Evolutionary conservation across 805 yeast genomes (phyloP), one percentile per base, ranked within the genome.

Genomic region (Teunomyces barrocoloradensis): DNA sequence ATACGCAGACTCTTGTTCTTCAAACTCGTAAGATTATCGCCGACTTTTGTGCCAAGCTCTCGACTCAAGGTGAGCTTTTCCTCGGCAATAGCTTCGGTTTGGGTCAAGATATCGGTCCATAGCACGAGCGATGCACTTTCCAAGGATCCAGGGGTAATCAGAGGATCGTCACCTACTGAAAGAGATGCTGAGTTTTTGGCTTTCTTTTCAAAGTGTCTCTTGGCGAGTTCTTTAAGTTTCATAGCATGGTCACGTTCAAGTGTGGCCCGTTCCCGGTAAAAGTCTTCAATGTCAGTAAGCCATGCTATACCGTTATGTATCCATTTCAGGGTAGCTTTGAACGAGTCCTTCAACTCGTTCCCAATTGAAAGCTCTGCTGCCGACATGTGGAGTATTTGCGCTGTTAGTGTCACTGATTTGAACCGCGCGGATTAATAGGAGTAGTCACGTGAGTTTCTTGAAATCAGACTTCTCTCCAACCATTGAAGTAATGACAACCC

Each of bases 71-170:
- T 67, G 21, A 64, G 61, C 55, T 82, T 83, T 55, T 87, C 95
- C 45, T 75, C 79, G 32, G 96, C 85, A 33, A 87, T 79, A 20
- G 77, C 70, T 65, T 91, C 97, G 1, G 96, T 88, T 60, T 89
- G 94, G 3, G 86, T 77, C 49, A 92, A 75, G 5, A 91, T 79
- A 53, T 89, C 96, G 39, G 80, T 89, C 99, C 99, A 92, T 1
- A 96, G 80, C 10, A 88, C 96, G 52, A 91, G 69, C 12, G 87
- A 75, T 0, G 97, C 96, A 53, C 87, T 78, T 61, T 94, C 98
- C 43, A 92, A 72, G 0, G 97, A 89, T 0, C 99, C 99, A 0
- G 99, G 98, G 0, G 99, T 94, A 37, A 88, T 79, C 36, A 82
- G 78, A 0, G 99, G 99, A 13, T 80, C 79, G 50, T 89, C 96